Evolutionary conservation across 306 rosid species (phyloP).

Genomic region (Rosa chinensis): DNA sequence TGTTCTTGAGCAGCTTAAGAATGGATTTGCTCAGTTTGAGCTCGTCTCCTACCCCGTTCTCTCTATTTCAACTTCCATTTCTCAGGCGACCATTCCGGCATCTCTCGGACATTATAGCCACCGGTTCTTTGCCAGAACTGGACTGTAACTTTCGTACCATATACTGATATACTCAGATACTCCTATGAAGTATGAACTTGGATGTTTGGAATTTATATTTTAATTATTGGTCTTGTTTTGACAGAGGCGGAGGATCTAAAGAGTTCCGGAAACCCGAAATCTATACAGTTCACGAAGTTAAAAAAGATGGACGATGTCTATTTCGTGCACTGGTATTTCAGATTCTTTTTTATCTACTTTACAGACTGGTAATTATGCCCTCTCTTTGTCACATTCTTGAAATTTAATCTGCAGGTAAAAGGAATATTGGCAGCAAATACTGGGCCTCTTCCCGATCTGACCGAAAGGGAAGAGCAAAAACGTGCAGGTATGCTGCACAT

Average conservation of each 20-base stretch:
- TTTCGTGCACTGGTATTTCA: conserved; percentile 79
- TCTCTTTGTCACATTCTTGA: neutral
- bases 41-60: conserved; percentile 57
- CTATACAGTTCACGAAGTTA: conserved; percentile 60
- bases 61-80: conserved; percentile 47
- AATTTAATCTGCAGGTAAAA: conserved; percentile 49
- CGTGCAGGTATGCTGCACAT: conserved; percentile 56
- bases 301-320: conserved; percentile 84
- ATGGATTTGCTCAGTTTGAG: conserved; percentile 72
- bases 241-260: conserved; percentile 55
- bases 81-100: conserved; percentile 11
- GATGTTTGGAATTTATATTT: no score
- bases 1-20: conserved; percentile 63
- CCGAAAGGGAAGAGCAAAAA: conserved; percentile 53
- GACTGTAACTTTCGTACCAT: conserved; percentile 38
- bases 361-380: no score
- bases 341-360: no score
- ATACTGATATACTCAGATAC: neutral
- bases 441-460: no score
- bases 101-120: conserved; percentile 26
- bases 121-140: conserved; percentile 71
- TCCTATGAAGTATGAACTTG: neutral
- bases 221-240: neutral
- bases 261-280: conserved; percentile 64
- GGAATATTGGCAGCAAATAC: conserved; percentile 63